Evolutionary conservation across 352 stramenopile species (phyloP).

Genomic region (Pythium biforme): DNA sequence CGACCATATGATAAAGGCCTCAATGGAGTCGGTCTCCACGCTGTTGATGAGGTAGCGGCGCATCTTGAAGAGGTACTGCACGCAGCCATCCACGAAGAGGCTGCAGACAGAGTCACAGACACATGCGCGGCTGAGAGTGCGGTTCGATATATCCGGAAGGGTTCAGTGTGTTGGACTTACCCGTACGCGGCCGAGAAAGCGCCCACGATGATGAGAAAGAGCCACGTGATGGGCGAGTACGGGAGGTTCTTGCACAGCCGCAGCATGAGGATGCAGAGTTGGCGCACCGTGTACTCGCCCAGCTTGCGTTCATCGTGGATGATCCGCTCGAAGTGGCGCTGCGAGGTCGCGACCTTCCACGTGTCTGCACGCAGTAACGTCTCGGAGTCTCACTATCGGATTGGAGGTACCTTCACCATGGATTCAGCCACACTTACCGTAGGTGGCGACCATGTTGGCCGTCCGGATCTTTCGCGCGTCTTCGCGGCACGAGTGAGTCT

Average conservation of each 20-base stretch:
- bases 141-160: no score
- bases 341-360: constrained; percentile 63
- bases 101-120: constrained; percentile 18
- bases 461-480: not conserved
- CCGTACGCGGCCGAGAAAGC: constrained; percentile 58
- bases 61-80: constrained; percentile 63
- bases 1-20: constrained; percentile 63
- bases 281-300: constrained; percentile 44
- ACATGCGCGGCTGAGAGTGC: no score
- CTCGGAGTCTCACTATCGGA: not conserved
- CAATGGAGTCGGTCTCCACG: constrained; percentile 54
- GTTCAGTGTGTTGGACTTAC: no score
- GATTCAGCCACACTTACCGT: constrained; percentile 27
- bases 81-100: constrained; percentile 63
- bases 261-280: constrained; percentile 58
- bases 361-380: no score
- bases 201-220: constrained; percentile 67
- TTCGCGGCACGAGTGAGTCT: not conserved
- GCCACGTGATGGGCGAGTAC: constrained; percentile 80
- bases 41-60: constrained; percentile 56
- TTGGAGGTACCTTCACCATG: no score
- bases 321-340: constrained; percentile 63
- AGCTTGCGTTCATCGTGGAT: constrained; percentile 51
- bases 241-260: constrained; percentile 74
- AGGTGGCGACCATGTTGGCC: constrained; percentile 25